phyloP scores from a whole-genome alignment of 2,329 filamentous ascomycete genomes.

The Fusarium keratoplasticum region DNA sequence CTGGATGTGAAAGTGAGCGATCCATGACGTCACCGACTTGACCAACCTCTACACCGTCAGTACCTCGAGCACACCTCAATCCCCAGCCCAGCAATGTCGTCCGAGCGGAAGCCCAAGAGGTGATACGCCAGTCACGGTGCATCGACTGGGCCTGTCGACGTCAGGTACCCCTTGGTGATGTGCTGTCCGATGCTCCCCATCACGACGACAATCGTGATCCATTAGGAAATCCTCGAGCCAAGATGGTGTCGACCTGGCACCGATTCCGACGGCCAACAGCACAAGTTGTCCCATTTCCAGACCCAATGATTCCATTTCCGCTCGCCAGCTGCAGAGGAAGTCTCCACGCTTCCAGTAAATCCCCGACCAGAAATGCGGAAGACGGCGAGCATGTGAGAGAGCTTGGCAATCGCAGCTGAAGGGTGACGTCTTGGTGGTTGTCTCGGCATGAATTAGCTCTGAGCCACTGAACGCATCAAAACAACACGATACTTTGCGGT shows the following conservation, averaged over 20 bases:
- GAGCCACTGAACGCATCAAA: slow-evolving; percentile 42
- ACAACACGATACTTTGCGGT: neutral
- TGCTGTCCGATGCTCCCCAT: neutral
- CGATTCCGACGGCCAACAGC: slow-evolving; percentile 1
- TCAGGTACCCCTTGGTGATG: slow-evolving; percentile 9
- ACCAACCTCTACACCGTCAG: neutral
- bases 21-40: slow-evolving; percentile 42
- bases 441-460: slow-evolving; percentile 35
- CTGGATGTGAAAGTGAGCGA: slow-evolving; percentile 31
- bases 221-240: slow-evolving; percentile 23
- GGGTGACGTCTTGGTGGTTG: slow-evolving; percentile 36
- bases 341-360: slow-evolving; percentile 8
- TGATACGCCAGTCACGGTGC: neutral
- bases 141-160: slow-evolving; percentile 17
- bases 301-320: neutral
- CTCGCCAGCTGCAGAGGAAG: neutral
- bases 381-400: slow-evolving; percentile 19
- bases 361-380: slow-evolving; percentile 10
- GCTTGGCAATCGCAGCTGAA: slow-evolving; percentile 15
- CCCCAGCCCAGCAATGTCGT: neutral
- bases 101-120: slow-evolving; percentile 1
- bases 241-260: slow-evolving; percentile 29
- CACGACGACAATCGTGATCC: slow-evolving; percentile 26
- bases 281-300: neutral
- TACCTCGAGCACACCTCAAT: slow-evolving; percentile 1